These are phyloP conservation scores for Phragmites australis DNA, from an alignment of 176 grass and related monocot genomes.

Conservation along the genomic window DNA sequence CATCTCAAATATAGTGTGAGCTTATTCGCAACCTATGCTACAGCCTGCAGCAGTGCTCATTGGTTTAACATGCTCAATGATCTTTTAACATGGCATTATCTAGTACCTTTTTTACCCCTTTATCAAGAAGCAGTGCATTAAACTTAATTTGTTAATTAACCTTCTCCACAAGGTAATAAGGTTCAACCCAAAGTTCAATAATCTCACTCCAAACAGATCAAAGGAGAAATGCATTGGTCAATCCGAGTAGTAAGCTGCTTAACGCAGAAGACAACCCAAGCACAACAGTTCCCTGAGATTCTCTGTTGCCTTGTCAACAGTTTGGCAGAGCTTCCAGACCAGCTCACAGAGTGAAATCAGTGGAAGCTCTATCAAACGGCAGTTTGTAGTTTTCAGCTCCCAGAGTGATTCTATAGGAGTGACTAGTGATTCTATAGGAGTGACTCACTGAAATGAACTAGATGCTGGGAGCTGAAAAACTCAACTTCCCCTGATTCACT, in stretches of 20 bases:
- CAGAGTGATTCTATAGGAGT: too few relatives aligned
- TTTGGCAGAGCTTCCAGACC: too few relatives aligned
- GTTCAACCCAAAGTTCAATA: neutral
- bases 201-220: neutral
- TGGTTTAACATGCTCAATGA: neutral
- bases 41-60: neutral
- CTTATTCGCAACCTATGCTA: neutral
- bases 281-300: neutral
- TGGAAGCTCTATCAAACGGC: too few relatives aligned
- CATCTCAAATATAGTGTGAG: neutral
- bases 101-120: conserved; percentile 10
- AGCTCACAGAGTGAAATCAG: too few relatives aligned
- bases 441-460: too few relatives aligned
- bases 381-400: too few relatives aligned
- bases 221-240: neutral
- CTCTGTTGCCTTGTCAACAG: neutral
- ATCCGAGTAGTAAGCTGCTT: neutral
- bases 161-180: neutral
- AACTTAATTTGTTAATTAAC: neutral
- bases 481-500: too few relatives aligned
- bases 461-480: too few relatives aligned
- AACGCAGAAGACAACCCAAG: neutral
- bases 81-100: neutral
- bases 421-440: too few relatives aligned
- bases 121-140: neutral